Evolutionary conservation across 208 protist species (phyloP), one percentile per base, ranked within the genome.

Genomic region (Leishmania tropica): DNA sequence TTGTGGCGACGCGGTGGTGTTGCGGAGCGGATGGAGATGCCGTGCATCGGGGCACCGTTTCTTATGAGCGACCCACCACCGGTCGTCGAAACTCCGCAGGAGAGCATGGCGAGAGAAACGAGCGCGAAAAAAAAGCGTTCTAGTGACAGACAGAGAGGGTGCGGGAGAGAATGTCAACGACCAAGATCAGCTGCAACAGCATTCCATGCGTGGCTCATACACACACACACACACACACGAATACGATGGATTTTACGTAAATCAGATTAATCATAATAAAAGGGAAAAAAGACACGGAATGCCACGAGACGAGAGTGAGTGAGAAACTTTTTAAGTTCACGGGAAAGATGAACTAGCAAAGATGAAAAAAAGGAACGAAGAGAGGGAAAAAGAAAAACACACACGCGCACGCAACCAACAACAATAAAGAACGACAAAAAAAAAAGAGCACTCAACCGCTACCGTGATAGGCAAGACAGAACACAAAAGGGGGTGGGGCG

Each of bases 1-100:
- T n/a, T 67, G 62, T 37, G 45, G 40, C 74, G 74, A 10, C 74
- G 73, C 51, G 82, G 79, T 8, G 82, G 78, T 8, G 82, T 85
- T 10, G 71, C 64, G 15, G 80, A 82, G 64, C 42, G 73, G 35
- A 37, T 73, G n/a, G 45, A 11, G 60, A 2, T 45, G 60, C 21
- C 24, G 2, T 80, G 76, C 64, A 56, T 45, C 10, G 60, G 13
- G 47, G 8, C 45, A 28, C n/a, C 40, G 56, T 53, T 67, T 21
- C 31, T 31, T 8, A 28, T 6, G n/a, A n/a, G 11, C 73, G 73
- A 76, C 51, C 53, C 6, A 45, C 51, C 31, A n/a, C 73, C 4
- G 11, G 31, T 19, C 15, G 19, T 40, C 19, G 73, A 19, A n/a
- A 76, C n/a, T 40, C 11, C 70, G 53, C 31, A 45, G 48, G 73